These are phyloP conservation scores for Pseudocohnilembus persalinus DNA, from an alignment of 169 alveolate genomes.

Conservation along the genomic window DNA sequence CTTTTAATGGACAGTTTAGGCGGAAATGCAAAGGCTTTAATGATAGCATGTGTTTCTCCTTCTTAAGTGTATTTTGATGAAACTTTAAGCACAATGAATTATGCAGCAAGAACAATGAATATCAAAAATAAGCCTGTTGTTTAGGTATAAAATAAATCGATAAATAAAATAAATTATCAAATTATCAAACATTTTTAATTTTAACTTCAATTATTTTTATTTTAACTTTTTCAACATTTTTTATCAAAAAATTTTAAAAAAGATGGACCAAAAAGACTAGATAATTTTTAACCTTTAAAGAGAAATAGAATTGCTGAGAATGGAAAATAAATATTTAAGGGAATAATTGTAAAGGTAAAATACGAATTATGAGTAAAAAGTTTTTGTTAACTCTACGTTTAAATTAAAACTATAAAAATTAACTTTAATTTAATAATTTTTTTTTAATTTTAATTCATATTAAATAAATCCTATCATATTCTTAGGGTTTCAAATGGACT, in stretches of 20 bases:
- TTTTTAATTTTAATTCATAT: not conserved
- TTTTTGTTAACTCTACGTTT: constrained; percentile 28
- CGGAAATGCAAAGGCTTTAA: constrained; percentile 81
- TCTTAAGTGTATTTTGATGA: constrained; percentile 72
- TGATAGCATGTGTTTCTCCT: constrained; percentile 85
- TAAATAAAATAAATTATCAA: no score
- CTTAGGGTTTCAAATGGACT: constrained; percentile 44
- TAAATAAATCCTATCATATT: no score
- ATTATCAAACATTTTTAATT: no score
- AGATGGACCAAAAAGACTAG: constrained; percentile 77
- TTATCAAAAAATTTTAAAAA: not conserved
- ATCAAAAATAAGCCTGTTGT: constrained; percentile 85
- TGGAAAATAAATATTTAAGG: constrained; percentile 78
- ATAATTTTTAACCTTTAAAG: constrained; percentile 60
- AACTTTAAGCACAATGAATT: constrained; percentile 77
- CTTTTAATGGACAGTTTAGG: constrained; percentile 85
- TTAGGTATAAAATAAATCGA: no score
- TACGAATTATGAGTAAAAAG: constrained; percentile 46
- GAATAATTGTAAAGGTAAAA: constrained; percentile 57
- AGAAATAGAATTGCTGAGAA: constrained; percentile 65
- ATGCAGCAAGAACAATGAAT: constrained; percentile 85
- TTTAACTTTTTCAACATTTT: not conserved
- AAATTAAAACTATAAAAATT: constrained; percentile 24
- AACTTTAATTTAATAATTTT: not conserved
- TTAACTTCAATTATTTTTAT: no score